These are phyloP conservation scores for Aspergillus nomiae DNA, from an alignment of 2,329 filamentous ascomycete genomes.

Conservation along the genomic window DNA sequence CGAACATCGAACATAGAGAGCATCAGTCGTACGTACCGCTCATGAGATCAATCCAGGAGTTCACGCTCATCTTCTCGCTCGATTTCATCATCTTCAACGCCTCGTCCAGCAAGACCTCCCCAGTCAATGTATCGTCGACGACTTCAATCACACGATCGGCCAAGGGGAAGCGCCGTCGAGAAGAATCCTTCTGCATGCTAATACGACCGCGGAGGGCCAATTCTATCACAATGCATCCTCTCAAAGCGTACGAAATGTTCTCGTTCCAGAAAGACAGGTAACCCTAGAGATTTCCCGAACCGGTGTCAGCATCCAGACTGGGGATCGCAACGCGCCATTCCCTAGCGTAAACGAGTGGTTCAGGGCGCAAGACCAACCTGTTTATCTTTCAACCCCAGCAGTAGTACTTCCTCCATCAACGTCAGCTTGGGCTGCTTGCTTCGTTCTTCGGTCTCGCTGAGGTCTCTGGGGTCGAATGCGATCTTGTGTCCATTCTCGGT, in stretches of 20 bases:
- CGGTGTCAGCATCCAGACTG: slow-evolving; percentile 25
- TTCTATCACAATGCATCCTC: slow-evolving; percentile 98
- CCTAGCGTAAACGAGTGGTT: not conserved
- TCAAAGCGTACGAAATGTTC: slow-evolving; percentile 97
- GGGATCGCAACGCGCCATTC: slow-evolving; percentile 1
- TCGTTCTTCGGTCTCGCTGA: slow-evolving; percentile 93
- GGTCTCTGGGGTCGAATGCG: slow-evolving; percentile 94
- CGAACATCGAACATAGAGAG: not conserved
- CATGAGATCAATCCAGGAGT: slow-evolving; percentile 98
- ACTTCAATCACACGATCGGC: slow-evolving; percentile 95
- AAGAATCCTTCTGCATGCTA: slow-evolving; percentile 97
- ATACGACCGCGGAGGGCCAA: slow-evolving; percentile 93
- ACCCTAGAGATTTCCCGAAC: slow-evolving; percentile 59
- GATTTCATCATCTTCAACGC: slow-evolving; percentile 99
- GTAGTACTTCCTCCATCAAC: slow-evolving; percentile 95
- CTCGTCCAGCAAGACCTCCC: slow-evolving; percentile 95
- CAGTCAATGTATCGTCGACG: slow-evolving; percentile 92
- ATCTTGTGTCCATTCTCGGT: slow-evolving; percentile 98
- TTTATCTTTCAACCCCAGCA: slow-evolving; percentile 97
- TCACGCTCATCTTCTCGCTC: slow-evolving; percentile 99
- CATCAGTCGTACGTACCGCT: slow-evolving; percentile 65
- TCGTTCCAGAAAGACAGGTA: slow-evolving; percentile 99
- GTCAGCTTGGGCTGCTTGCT: slow-evolving; percentile 98
- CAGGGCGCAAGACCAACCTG: slow-evolving; percentile 64
- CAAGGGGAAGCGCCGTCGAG: slow-evolving; percentile 85